Evolutionary conservation across 202 grass and related monocot genomes (phyloP), one percentile per base, ranked within the genome.

Genomic region (Bolboschoenoplectus hybrid): DNA sequence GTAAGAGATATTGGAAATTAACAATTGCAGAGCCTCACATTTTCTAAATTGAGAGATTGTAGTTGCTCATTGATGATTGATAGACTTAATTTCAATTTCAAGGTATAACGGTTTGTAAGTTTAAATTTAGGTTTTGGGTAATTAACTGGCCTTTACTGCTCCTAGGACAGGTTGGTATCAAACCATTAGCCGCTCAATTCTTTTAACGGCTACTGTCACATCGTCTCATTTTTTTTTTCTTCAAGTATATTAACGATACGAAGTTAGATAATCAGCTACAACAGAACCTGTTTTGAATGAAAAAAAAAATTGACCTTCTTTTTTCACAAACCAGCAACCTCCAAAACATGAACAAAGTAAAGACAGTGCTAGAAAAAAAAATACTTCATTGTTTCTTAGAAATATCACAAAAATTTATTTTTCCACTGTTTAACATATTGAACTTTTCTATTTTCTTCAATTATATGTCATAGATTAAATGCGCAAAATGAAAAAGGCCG

Each of bases 11-110:
- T 43, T 69, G 46, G 43, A 72, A 46, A 2, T 4, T 1, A 58
- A 57, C 74, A 67, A 85, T 11, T 55, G 34, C 35, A 73, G n/a
- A 45, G 9, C 16, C 9, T 74, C 2, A 57, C 16, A 39, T 78
- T 78, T 78, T 39, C 74, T 78, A 78, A 56, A 57, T 78, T 57
- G 49, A 16, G 74, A 57, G 6, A 78, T 78, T 76, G 16, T 78
- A 26, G 74, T 78, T 78, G 50, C 51, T 55, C 32, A 38, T 39
- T 56, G 74, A 77, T 77, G 74, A 77, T 56, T 77, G 47, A 4
- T 57, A 39, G 32, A 39, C 34, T 53, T 56, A 36, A 77, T 77
- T 77, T 57, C 3, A 36, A 77, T 77, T 77, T 57, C 3, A 40
- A 77, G 32, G 12, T 13, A 77, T 34, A 38, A 77, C 74, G 74